A percentile compares a stretch with the other conserved stretches of the same genome.
These are phyloP conservation scores for Alternaria alternata DNA, from an alignment of 2,329 filamentous ascomycete species.

Conservation along the genomic window DNA sequence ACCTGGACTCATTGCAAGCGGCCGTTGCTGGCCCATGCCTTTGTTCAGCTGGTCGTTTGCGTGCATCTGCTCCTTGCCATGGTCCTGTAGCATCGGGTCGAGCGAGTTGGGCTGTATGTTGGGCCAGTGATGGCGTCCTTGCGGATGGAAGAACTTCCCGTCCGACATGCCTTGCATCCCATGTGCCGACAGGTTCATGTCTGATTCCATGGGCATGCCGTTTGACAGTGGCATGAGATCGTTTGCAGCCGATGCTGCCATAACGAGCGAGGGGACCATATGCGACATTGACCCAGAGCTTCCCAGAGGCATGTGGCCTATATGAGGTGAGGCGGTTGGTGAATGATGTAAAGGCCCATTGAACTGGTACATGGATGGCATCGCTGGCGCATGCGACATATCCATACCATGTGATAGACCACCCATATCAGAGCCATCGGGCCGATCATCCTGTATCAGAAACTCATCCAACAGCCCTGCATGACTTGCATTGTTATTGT, in stretches of 20 bases:
- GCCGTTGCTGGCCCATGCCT: constrained; percentile 40
- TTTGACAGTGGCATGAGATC: constrained; percentile 50
- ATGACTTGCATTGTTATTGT: constrained; percentile 25
- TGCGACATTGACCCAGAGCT: constrained; percentile 42
- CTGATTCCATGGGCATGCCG: constrained; percentile 46
- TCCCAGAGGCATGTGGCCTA: constrained; percentile 41
- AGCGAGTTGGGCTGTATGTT: constrained; percentile 39
- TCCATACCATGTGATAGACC: constrained; percentile 42
- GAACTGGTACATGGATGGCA: constrained; percentile 51
- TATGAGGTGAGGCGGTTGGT: constrained; percentile 46
- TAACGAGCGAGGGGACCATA: constrained; percentile 50
- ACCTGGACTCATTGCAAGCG: constrained; percentile 50
- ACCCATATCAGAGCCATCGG: constrained; percentile 38
- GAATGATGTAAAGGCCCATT: constrained; percentile 47
- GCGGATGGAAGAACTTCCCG: constrained; percentile 43
- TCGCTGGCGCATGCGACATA: constrained; percentile 43
- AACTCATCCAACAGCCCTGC: constrained; percentile 49
- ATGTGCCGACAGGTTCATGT: constrained; percentile 39
- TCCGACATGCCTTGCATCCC: constrained; percentile 42
- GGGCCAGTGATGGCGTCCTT: constrained; percentile 43
- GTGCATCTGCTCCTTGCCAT: constrained; percentile 36
- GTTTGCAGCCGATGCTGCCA: constrained; percentile 52
- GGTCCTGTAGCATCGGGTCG: constrained; percentile 48
- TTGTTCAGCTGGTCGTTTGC: constrained; percentile 35
- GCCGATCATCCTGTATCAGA: constrained; percentile 48